Evolutionary conservation across 129 eudicot genomes (phyloP).

Genomic region (Arctium lappa): DNA sequence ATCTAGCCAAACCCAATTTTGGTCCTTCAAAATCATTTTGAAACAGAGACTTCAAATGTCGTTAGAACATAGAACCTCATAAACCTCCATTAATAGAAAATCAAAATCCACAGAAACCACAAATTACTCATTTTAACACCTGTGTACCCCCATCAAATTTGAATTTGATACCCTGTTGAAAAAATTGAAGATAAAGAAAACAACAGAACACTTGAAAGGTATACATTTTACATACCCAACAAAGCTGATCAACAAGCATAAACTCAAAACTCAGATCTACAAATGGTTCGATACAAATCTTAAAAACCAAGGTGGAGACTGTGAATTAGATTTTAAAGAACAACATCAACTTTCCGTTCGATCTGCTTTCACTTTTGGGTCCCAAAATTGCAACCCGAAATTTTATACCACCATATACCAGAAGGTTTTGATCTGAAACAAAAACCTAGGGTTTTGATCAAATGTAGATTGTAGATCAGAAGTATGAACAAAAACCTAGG

Average conservation of each 20-base stretch:
- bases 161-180: background rate
- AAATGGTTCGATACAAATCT: too few relatives aligned
- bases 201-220: background rate
- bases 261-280: too few relatives aligned
- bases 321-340: background rate
- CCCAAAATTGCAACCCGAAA: background rate
- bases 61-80: background rate
- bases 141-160: background rate
- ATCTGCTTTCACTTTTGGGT: background rate
- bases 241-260: too few relatives aligned
- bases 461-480: background rate
- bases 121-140: too few relatives aligned
- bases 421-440: background rate
- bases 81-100: too few relatives aligned
- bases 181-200: too few relatives aligned
- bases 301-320: background rate
- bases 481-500: background rate
- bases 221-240: background rate
- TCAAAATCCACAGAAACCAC: too few relatives aligned
- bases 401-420: too few relatives aligned
- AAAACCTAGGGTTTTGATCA: background rate
- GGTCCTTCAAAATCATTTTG: too few relatives aligned
- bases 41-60: too few relatives aligned
- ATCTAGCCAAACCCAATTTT: too few relatives aligned
- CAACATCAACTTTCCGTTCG: background rate